Evolutionary conservation across 2,329 filamentous ascomycete genomes (phyloP).

Genomic region (Pestalotiopsis sp.): DNA sequence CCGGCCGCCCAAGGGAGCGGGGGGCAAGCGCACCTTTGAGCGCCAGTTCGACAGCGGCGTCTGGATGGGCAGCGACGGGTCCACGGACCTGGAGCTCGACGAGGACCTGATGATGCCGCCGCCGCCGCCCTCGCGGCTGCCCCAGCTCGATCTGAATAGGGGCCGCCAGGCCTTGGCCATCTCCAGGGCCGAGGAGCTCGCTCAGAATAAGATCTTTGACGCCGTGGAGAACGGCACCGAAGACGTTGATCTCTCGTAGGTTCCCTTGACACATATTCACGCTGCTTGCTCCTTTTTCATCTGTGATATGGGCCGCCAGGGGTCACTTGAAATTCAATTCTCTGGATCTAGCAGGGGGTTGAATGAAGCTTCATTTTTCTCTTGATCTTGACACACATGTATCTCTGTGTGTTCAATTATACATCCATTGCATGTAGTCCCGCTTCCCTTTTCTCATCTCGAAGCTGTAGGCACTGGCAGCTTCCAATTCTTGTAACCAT

Average conservation of each 20-base stretch:
- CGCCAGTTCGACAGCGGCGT: constrained; percentile 71
- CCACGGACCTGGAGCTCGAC: constrained; percentile 48
- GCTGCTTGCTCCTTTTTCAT: background rate
- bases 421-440: background rate
- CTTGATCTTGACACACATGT: background rate
- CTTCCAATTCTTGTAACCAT: background rate
- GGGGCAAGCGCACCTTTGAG: constrained; percentile 53
- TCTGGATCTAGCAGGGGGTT: too few relatives aligned
- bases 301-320: background rate
- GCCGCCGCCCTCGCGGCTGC: constrained; percentile 36
- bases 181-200: constrained; percentile 45
- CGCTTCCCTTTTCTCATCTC: background rate
- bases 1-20: constrained; percentile 20
- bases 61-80: constrained; percentile 65
- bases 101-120: constrained; percentile 34
- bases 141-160: constrained; percentile 34
- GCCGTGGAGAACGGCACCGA: constrained; percentile 64
- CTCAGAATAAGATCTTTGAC: constrained; percentile 47
- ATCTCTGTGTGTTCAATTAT: background rate
- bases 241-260: constrained; percentile 63
- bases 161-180: constrained; percentile 26
- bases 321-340: background rate
- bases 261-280: constrained; percentile 20
- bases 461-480: background rate
- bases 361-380: background rate